phyloP scores from a whole-genome alignment of 345 rosid genomes.

The Ceriops decandra region DNA sequence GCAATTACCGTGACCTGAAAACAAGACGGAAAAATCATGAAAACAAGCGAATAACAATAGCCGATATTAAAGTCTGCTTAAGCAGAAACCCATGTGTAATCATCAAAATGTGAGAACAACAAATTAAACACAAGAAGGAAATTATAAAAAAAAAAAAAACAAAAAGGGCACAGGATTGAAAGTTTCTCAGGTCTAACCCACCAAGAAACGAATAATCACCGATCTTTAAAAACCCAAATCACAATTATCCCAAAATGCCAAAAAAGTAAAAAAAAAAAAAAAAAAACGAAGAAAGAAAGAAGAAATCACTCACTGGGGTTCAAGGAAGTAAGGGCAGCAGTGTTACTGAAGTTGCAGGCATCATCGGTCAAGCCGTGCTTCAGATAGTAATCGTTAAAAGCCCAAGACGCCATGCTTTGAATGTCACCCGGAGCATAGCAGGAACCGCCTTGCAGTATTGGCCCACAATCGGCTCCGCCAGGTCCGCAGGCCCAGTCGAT shows the following conservation, averaged over 20 bases:
- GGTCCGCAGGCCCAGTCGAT: conserved; percentile 79
- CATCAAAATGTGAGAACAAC: neutral
- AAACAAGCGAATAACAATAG: neutral
- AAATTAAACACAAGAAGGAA: neutral
- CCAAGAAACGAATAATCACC: neutral
- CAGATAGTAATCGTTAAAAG: conserved; percentile 70
- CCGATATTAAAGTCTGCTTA: too few species aligned
- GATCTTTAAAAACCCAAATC: too few species aligned
- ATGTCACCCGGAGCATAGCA: conserved; percentile 59
- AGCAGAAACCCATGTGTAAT: neutral
- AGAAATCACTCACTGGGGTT: conserved; percentile 58
- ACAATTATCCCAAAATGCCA: neutral
- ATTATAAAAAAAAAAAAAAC: neutral
- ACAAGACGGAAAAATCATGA: neutral
- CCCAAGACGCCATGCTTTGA: conserved; percentile 65
- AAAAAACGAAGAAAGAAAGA: neutral
- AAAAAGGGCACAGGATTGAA: neutral
- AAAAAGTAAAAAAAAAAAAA: neutral
- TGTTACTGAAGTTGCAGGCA: conserved; percentile 59
- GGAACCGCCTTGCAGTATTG: conserved; percentile 61
- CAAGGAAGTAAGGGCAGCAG: conserved; percentile 69
- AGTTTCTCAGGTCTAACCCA: neutral
- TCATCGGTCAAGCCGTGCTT: conserved; percentile 67
- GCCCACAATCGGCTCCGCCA: conserved; percentile 58
- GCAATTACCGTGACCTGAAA: conserved; percentile 70